Evolutionary conservation across 441 rosid species (phyloP), one percentile per base, ranked within the genome.

Genomic region (Corymbia citriodora): DNA sequence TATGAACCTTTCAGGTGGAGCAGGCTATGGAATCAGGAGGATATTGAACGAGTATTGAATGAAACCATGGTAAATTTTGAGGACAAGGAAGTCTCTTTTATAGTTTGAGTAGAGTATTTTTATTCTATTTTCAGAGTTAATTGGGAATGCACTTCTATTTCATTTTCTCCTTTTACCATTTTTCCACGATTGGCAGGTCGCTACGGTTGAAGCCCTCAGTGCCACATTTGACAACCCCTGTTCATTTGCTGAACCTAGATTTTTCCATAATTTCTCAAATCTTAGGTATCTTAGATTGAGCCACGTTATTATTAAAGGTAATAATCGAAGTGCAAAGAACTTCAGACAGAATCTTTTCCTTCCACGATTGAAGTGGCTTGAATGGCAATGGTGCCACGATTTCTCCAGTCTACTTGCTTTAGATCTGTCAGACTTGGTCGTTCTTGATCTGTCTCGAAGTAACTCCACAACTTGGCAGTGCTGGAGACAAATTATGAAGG

Each of bases 361-460:
- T 14, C 59, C 7, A 65, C 13, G 36, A 3, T 54, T 90, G 14
- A 65, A 48, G 72, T 90, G 91, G 91, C 86, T 90, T 65, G 40
- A 50, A n/a, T 90, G 89, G 91, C 55, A 87, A 55, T 27, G 70
- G 7, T 90, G 91, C 87, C 7, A 1, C 31, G 23, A 54, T 45
- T 33, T 36, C 54, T 70, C 36, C 3, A 55, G 18, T 36, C 36
- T 61, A 9, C 86, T 53, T 36, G 72, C 72, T 68, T 14, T 90
- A 65, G 45, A 52, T 65, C n/a, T 68, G 19, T 29, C 65, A 11
- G 3, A 13, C 12, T 33, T 90, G 85, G 85, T 87, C 17, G 2
- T 53, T n/a, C 91, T 90, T 40, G 55, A 90, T 68, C 16, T 90
- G 55, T 90, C 91, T 29, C 7, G 81, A 31, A 90, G 91, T 68